Base-by-base conservation (phyloP, 768 basidiomycete genomes). In the Ramaria sp. region DNA sequence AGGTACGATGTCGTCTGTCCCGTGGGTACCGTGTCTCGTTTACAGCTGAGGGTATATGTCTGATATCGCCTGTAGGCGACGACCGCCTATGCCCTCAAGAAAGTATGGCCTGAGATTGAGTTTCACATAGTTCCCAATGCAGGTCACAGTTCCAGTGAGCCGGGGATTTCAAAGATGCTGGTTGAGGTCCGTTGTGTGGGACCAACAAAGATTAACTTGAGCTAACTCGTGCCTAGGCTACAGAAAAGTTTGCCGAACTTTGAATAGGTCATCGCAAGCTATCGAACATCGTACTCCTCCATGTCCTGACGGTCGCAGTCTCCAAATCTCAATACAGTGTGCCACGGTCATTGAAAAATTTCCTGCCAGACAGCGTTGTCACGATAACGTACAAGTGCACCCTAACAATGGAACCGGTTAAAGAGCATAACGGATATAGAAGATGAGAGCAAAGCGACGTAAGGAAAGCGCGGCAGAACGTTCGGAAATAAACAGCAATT, bases 1-100 rank as follows among this genome's bases (percentile, higher is more conserved):
- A 57, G 55, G 13, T 94, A 94, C 64, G 92, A 94, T 63, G 81
- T 88, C 13, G 79, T 96, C 48, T 96, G 92, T 66, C 88, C 91
- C 10, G 85, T 91, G 70, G 38, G 79, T 59, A 38, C 19, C 13
- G 34, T 30, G 61, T 43, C 49, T 30, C n/a, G 15, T 22, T 37
- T 45, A 1, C 30, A 61, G 55, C 59, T 46, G 20, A 7, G 27
- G 15, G 0, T n/a, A 11, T 30, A 1, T 42, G 37, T 37, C 50
- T 30, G 22, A 52, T 43, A 24, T 11, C 19, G 24, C 20, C 31
- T n/a, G 19, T 56, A 88, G 85, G 78, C 86, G 11, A 89, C 83
- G 13, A 90, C 88, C 6, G 91, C 91, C 7, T 86, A 81, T 66
- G 81, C 77, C 1, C 75, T 94, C 53, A 91, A 91, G 75, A 87